These are phyloP conservation scores for Entomophthora muscae DNA, from an alignment of 371 early-diverging fungal species.

Conservation along the genomic window DNA sequence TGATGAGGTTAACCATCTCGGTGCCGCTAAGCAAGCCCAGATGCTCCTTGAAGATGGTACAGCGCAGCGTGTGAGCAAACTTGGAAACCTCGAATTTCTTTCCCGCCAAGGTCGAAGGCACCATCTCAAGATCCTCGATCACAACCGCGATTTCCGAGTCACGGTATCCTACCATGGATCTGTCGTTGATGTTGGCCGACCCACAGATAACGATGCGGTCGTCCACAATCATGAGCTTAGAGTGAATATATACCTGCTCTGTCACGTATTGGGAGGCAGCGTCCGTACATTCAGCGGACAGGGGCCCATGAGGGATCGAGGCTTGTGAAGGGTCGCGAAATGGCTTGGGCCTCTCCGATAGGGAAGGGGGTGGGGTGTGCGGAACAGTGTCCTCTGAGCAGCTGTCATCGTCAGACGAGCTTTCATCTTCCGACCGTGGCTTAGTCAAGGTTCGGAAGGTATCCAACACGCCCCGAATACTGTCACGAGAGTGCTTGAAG, in stretches of 20 bases:
- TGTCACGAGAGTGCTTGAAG: conserved; percentile 14
- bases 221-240: conserved; percentile 84
- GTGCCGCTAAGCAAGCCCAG: conserved; percentile 39
- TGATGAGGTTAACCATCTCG: conserved; percentile 12
- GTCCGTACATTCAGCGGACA: conserved; percentile 11
- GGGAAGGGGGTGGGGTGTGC: not conserved
- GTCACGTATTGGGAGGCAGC: conserved; percentile 35
- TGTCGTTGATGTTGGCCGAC: conserved; percentile 81
- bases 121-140: conserved; percentile 53
- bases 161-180: conserved; percentile 68
- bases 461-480: conserved; percentile 11
- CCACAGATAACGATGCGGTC: conserved; percentile 69
- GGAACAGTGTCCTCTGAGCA: not conserved
- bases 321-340: not conserved
- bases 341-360: not conserved
- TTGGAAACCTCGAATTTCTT: conserved; percentile 46
- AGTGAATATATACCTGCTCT: conserved; percentile 80
- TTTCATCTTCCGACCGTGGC: not conserved
- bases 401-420: not conserved
- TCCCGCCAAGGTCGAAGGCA: conserved; percentile 53
- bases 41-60: conserved; percentile 72
- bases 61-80: conserved; percentile 56
- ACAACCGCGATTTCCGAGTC: conserved; percentile 84
- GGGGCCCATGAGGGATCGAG: not conserved
- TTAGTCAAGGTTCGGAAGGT: not conserved